phyloP scores from a whole-genome alignment of 768 basidiomycete genomes.

The Sarcomyxa edulis region DNA sequence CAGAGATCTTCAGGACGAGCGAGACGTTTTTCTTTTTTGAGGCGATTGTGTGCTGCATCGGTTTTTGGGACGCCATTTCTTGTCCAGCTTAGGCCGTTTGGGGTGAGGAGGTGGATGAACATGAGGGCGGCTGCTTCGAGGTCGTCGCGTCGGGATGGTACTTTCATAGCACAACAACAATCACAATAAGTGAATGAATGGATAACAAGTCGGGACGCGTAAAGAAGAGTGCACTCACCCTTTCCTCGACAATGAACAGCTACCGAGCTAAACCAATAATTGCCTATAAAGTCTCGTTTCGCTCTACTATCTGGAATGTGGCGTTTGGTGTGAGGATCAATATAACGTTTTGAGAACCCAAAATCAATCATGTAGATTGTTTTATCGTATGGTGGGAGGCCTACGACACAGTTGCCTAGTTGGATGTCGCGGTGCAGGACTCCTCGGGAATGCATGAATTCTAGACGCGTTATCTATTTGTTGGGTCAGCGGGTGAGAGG shows the following conservation, averaged over 20 bases:
- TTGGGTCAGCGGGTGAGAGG: too few species aligned
- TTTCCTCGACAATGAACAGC: conserved; percentile 74
- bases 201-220: conserved; percentile 11
- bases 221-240: conserved; percentile 53
- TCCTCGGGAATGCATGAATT: conserved; percentile 70
- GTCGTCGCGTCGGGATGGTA: conserved; percentile 76
- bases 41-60: conserved; percentile 51
- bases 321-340: conserved; percentile 57
- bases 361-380: conserved; percentile 83
- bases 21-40: conserved; percentile 60
- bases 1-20: conserved; percentile 66
- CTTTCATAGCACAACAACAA: conserved; percentile 37
- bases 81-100: conserved; percentile 73
- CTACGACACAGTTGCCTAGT: conserved; percentile 70
- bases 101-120: conserved; percentile 77
- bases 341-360: conserved; percentile 76
- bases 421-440: conserved; percentile 78
- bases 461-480: conserved; percentile 68
- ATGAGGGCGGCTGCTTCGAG: conserved; percentile 73
- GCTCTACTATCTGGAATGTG: conserved; percentile 67
- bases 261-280: conserved; percentile 80
- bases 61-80: conserved; percentile 77
- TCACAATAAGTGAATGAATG: not conserved
- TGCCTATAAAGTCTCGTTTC: conserved; percentile 75
- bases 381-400: conserved; percentile 50